A percentile compares a stretch with the other conserved stretches of the same genome.
These are phyloP conservation scores for Melampsora americana DNA, from an alignment of 1,284 basidiomycete genomes.

Conservation along the genomic window DNA sequence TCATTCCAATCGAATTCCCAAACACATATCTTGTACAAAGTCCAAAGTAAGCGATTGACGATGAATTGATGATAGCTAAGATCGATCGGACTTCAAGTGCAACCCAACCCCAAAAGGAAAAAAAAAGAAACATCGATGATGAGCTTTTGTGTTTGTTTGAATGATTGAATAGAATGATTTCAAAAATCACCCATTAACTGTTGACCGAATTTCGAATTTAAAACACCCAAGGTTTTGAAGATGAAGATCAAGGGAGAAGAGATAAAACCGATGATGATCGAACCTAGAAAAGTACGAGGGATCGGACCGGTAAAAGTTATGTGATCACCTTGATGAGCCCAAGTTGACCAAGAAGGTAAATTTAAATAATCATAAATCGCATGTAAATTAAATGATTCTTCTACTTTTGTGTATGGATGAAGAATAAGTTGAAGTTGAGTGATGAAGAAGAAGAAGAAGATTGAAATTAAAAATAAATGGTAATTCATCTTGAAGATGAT, in stretches of 20 bases:
- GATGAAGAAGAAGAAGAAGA: conserved; percentile 59
- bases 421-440: conserved; percentile 68
- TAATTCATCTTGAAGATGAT: too few species aligned
- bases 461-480: background rate
- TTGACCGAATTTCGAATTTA: conserved; percentile 62
- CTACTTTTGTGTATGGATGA: conserved; percentile 90
- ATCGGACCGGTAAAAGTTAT: conserved; percentile 82
- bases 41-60: conserved; percentile 66
- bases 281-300: conserved; percentile 76
- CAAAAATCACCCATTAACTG: conserved; percentile 63
- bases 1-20: conserved; percentile 61
- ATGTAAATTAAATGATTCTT: conserved; percentile 94
- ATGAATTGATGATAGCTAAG: conserved; percentile 67
- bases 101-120: conserved; percentile 19
- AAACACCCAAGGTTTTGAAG: conserved; percentile 56
- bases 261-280: conserved; percentile 60
- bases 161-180: background rate
- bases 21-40: conserved; percentile 65
- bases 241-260: conserved; percentile 59
- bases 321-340: conserved; percentile 71
- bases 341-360: conserved; percentile 63
- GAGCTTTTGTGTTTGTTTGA: conserved; percentile 7
- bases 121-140: conserved; percentile 10
- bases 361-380: conserved; percentile 79
- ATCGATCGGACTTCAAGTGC: conserved; percentile 80